A percentile compares a stretch with the other conserved stretches of the same genome.
Evolutionary conservation across 208 protist species (phyloP).

Genomic region (Leishmania mexicana): DNA sequence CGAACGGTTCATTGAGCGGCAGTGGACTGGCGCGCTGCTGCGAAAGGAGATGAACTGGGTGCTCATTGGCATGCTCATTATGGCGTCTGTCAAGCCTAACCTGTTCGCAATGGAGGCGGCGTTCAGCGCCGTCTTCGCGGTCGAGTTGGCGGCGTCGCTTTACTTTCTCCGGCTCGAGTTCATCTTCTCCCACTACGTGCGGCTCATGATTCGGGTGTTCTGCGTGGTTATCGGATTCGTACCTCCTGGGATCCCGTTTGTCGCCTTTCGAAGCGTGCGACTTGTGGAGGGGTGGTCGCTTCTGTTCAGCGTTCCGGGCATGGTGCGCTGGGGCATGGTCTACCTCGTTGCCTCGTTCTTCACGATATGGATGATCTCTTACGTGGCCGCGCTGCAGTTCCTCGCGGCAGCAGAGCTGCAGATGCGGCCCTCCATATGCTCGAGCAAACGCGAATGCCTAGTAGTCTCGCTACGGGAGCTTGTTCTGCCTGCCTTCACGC

Average conservation of each 20-base stretch:
- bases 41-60: constrained; percentile 64
- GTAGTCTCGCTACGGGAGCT: constrained; percentile 65
- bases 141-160: constrained; percentile 68
- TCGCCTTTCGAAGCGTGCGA: constrained; percentile 59
- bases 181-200: constrained; percentile 59
- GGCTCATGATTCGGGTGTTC: constrained; percentile 64
- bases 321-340: constrained; percentile 65
- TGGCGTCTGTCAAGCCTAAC: constrained; percentile 66
- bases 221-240: constrained; percentile 68
- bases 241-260: constrained; percentile 57
- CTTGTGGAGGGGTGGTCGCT: constrained; percentile 78
- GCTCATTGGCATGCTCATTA: constrained; percentile 55
- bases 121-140: constrained; percentile 55
- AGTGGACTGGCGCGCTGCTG: constrained; percentile 59
- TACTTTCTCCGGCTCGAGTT: constrained; percentile 67
- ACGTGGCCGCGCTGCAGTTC: constrained; percentile 67
- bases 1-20: constrained; percentile 63
- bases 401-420: constrained; percentile 6
- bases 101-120: constrained; percentile 61
- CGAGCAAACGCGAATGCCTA: constrained; percentile 40
- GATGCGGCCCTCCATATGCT: constrained; percentile 33
- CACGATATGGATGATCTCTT: constrained; percentile 76
- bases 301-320: constrained; percentile 63
- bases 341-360: constrained; percentile 56
- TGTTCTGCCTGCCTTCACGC: constrained; percentile 60